Evolutionary conservation across 441 rosid genomes (phyloP).

Genomic region (Arabidopsis lyrata): DNA sequence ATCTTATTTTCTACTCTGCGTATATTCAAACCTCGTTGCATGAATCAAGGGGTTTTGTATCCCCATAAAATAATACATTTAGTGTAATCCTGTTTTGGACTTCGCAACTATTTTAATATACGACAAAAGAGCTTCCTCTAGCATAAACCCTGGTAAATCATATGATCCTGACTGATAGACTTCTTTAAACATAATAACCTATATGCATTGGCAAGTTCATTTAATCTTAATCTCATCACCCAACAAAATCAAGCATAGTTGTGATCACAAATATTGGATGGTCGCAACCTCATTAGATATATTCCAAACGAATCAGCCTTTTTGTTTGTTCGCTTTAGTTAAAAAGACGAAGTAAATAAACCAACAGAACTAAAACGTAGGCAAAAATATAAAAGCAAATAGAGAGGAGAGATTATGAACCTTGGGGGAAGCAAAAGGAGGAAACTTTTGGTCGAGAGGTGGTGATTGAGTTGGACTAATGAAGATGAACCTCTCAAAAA

Average conservation of each 20-base stretch:
- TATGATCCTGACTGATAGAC: not conserved
- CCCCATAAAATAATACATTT: constrained; percentile 41
- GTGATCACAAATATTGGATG: not conserved
- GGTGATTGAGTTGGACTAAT: constrained; percentile 41
- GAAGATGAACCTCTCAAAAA: constrained; percentile 61
- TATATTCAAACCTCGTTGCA: constrained; percentile 49
- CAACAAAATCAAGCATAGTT: constrained; percentile 21
- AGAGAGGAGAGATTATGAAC: not conserved
- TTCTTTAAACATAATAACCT: not conserved
- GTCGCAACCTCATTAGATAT: constrained; percentile 1
- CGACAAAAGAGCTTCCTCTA: constrained; percentile 40
- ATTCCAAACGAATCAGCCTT: not conserved
- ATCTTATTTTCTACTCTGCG: constrained; percentile 36
- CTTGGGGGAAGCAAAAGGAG: constrained; percentile 40
- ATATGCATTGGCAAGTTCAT: not conserved
- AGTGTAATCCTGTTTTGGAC: constrained; percentile 40
- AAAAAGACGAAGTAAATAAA: not conserved
- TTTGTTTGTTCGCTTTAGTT: not conserved
- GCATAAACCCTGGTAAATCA: constrained; percentile 27
- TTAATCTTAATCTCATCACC: not conserved
- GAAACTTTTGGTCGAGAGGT: constrained; percentile 26
- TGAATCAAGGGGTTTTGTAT: constrained; percentile 53
- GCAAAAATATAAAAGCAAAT: constrained; percentile 2
- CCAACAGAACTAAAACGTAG: constrained; percentile 6
- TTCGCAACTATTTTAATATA: constrained; percentile 40